Base-by-base conservation (phyloP, 805 yeast species). In the Pichia californica region DNA sequence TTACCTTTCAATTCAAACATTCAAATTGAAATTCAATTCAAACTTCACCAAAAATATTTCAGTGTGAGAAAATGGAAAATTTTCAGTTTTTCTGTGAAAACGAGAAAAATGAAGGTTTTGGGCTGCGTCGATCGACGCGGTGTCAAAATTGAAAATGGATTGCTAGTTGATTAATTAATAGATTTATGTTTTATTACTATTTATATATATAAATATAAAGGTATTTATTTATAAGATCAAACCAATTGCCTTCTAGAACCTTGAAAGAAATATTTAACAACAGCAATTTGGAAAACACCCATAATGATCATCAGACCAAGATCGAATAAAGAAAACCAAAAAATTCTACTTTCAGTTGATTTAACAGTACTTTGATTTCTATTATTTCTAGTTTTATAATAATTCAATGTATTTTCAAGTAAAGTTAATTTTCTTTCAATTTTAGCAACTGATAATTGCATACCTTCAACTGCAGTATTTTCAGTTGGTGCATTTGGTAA, bases 311-410 rank as follows among this genome's bases (percentile, higher is more conserved):
- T 77, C 55, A 81, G 66, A 42, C 76, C 56, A 26, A 81, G 79
- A 54, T 79, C 87, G 53, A 78, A 72, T 20, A 79, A 61, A n/a
- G 86, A 79, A 53, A 81, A 80, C 68, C 75, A 71, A 48, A 76
- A 74, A 47, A 81, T 79, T 62, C 87, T 69, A 9, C 69, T 59
- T 53, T 77, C 83, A 5, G 87, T 81, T 14, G 83, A 76, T 52
- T 69, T 72, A 40, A 82, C 88, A 31, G 88, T 82, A 41, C 83
- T 77, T 76, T 87, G 93, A 68, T 91, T 91, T 68, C 98, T 77
- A 67, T 79, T 79, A 65, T 86, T 91, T 69, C 99, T 82, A 11
- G 94, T 81, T 66, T 81, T 84, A 71, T 89, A 88, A 65, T 89
- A 84, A 54, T 82, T 85, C 59, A 91, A 67, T 31, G 80, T 69